Conservation (phyloP, 2,329 filamentous ascomycete genomes). For the Tolypocladium tundrense region DNA sequence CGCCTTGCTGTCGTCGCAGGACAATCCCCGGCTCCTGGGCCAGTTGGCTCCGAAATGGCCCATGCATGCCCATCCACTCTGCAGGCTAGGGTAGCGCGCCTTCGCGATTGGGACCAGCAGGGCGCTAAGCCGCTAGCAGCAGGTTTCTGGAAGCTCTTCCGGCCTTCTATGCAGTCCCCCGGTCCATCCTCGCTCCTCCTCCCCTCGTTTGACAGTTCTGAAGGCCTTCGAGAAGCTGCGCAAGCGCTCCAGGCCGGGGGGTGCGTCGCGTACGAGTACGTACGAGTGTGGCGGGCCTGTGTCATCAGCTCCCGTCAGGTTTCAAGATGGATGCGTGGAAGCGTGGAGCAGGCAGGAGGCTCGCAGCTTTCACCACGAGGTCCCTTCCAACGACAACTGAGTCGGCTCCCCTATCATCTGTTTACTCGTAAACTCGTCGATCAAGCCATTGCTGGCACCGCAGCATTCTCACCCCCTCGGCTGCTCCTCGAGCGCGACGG, state of each 20-base stretch:
- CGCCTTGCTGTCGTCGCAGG: background rate
- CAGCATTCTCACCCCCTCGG: background rate
- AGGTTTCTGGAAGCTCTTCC: slow-evolving; percentile 26
- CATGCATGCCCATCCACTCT: background rate
- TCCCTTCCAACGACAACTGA: background rate
- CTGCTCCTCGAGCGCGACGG: too few species aligned
- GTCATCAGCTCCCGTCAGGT: background rate
- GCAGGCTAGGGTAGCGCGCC: slow-evolving; percentile 10
- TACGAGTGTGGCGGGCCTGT: background rate
- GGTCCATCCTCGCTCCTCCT: slow-evolving; percentile 1
- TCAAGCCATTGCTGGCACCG: background rate
- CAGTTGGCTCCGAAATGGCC: slow-evolving; percentile 15
- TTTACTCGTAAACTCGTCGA: background rate
- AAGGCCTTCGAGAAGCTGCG: background rate
- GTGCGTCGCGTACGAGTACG: background rate
- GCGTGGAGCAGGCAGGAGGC: background rate
- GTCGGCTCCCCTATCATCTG: background rate
- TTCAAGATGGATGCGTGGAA: background rate
- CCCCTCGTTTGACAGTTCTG: background rate
- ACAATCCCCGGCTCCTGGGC: background rate
- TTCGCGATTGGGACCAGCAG: slow-evolving; percentile 3
- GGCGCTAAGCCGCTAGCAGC: slow-evolving; percentile 17
- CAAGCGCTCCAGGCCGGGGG: background rate
- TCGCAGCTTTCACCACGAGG: too few species aligned
- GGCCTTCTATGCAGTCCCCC: background rate